phyloP scores from a whole-genome alignment of 768 basidiomycete genomes.

The Favolaschia claudopus region DNA sequence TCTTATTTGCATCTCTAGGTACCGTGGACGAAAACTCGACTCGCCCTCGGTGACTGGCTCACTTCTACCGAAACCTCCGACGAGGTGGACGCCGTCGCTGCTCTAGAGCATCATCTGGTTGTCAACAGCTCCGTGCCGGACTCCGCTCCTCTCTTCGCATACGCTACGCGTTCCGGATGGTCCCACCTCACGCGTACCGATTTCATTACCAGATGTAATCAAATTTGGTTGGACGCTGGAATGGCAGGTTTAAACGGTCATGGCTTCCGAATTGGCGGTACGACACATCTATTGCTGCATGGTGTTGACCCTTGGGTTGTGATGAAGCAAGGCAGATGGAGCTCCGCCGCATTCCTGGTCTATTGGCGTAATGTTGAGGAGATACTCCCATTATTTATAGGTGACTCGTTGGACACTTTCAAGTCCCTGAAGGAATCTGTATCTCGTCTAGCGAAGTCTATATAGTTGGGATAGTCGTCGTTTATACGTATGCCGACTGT shows the following conservation, averaged over 20 bases:
- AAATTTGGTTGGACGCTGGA: neutral
- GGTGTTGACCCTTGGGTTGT: no score
- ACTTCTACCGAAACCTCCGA: neutral
- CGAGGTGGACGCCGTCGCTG: neutral
- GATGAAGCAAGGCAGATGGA: neutral
- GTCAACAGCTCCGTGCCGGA: neutral
- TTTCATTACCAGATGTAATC: neutral
- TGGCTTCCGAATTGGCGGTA: conserved; percentile 1
- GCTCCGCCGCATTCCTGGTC: neutral
- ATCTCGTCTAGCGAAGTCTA: neutral
- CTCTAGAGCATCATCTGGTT: neutral
- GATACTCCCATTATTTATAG: no score
- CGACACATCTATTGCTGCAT: neutral
- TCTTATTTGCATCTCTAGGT: no score
- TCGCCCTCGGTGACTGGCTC: neutral
- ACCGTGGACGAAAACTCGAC: neutral
- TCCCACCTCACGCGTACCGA: neutral
- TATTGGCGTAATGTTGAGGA: no score
- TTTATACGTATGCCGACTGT: neutral
- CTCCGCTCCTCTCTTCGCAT: neutral
- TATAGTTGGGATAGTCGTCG: neutral
- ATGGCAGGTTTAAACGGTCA: neutral
- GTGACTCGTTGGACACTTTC: no score
- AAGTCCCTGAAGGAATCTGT: neutral
- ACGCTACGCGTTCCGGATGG: neutral